These are phyloP conservation scores for Colletotrichum sp. DNA, from an alignment of 2,329 filamentous ascomycete species.

Conservation along the genomic window DNA sequence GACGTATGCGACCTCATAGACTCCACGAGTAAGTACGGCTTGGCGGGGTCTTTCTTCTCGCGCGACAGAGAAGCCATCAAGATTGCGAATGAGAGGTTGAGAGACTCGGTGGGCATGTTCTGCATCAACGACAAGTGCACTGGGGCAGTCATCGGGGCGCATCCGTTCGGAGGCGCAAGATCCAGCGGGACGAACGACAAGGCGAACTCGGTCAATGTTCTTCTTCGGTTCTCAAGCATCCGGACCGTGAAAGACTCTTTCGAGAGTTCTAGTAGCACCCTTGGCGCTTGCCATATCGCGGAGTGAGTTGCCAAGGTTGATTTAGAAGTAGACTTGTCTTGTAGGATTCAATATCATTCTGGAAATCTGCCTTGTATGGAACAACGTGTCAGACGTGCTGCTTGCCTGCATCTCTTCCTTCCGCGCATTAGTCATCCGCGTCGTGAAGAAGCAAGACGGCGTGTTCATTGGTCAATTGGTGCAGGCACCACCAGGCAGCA, in stretches of 20 bases:
- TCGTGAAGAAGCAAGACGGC: background rate
- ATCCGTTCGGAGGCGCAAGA: background rate
- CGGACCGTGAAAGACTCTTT: background rate
- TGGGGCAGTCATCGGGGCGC: background rate
- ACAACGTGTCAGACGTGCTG: background rate
- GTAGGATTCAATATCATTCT: background rate
- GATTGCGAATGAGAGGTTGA: background rate
- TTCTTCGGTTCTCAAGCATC: background rate
- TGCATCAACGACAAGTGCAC: background rate
- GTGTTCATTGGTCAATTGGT: background rate
- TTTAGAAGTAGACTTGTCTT: background rate
- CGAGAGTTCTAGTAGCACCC: background rate
- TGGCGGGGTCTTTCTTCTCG: background rate
- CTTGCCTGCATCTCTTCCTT: background rate
- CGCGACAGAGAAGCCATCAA: background rate
- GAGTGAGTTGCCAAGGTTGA: background rate
- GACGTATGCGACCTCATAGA: background rate
- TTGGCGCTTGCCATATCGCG: background rate
- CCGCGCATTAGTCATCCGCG: background rate
- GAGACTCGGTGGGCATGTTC: background rate
- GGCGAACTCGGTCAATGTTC: background rate
- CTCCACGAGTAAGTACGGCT: background rate
- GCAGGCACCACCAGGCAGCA: constrained; percentile 6
- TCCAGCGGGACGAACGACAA: background rate
- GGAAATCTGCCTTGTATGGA: background rate